Base-by-base conservation (phyloP, 2,329 filamentous ascomycete genomes). In the Meredithiella fracta region DNA sequence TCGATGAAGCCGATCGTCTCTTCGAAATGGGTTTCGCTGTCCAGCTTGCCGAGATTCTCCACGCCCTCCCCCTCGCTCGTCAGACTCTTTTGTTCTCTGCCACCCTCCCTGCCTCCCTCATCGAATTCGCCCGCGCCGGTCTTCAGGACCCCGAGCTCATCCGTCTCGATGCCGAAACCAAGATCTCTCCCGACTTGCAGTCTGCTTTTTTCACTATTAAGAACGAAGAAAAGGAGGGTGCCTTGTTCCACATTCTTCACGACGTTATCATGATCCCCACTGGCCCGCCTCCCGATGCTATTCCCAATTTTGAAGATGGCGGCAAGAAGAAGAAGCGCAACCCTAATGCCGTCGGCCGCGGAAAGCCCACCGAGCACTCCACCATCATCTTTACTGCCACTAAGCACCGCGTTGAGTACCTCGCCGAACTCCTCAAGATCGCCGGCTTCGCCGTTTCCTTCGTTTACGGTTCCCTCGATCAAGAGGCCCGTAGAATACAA, bases 21-120 rank as follows among this genome's bases (percentile, higher is more conserved):
- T 98, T 98, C 68, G 92, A 98, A 66, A 96, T 98, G 91, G 94
- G 92, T 63, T 98, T 98, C 66, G 89, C 90, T 3, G 82, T 86
- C 2, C 92, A 98, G 65, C 73, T 98, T 62, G 85, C 86, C 1
- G 92, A 98, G 66, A 97, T 97, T 73, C 72, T 98, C 53, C 82
- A 95, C 65, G 86, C 89, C 0, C 72, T 98, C 15, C 92, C 94
- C 1, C 73, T 79, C 0, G 85, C 83, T 23, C 78, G 94, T 58
- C 92, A 98, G 66, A 98, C 90, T 2, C 72, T 97, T 6, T 75
- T 98, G 1, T 98, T 98, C 68, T 98, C 92, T 34, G 92, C 92
- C 0, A 98, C 92, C 0, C 73, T 98, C 20, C 92, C 92, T 1
- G 91, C 91, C 57, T 94, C 89, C 0, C 74, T 98, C 31, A 92